Percentiles rank a stretch among this genome's conserved stretches.
Conservation (phyloP, 2,329 filamentous ascomycete species). For the Emmonsia crescens region DNA sequence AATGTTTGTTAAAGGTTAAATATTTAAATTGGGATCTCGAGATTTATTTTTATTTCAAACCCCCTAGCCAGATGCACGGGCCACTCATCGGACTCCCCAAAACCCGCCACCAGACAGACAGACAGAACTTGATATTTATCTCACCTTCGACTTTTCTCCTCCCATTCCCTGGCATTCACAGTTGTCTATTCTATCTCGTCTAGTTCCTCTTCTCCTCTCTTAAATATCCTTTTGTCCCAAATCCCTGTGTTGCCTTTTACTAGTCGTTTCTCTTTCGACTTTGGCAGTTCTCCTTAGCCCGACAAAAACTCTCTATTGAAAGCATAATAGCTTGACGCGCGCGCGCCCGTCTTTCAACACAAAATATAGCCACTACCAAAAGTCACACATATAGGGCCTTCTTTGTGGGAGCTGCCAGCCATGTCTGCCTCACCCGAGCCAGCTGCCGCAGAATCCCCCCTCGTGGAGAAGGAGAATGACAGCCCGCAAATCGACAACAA, state of each 20-base stretch:
- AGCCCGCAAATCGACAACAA: slow-evolving; percentile 6
- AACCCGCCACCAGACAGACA: not conserved
- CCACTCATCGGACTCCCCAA: slow-evolving; percentile 10
- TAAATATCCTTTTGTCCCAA: not conserved
- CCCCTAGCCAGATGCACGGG: slow-evolving; percentile 10
- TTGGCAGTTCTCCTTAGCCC: not conserved
- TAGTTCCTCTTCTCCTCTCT: not conserved
- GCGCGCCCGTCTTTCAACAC: not conserved
- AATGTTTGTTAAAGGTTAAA: no score
- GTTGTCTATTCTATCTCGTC: not conserved
- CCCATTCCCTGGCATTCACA: not conserved
- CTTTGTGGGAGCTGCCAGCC: slow-evolving; percentile 3
- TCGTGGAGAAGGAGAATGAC: slow-evolving; percentile 12
- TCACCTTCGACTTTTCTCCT: not conserved
- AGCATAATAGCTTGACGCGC: no score
- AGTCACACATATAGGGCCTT: not conserved
- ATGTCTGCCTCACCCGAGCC: slow-evolving; percentile 33
- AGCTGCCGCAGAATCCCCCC: slow-evolving; percentile 8
- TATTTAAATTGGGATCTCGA: no score
- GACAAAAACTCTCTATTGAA: not conserved
- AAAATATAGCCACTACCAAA: not conserved
- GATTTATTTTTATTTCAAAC: not conserved
- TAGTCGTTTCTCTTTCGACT: not conserved
- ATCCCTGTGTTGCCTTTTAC: not conserved
- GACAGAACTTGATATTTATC: not conserved